Evolutionary conservation across 345 rosid species (phyloP), one percentile per base, ranked within the genome.

Genomic region (Gossypium australe): DNA sequence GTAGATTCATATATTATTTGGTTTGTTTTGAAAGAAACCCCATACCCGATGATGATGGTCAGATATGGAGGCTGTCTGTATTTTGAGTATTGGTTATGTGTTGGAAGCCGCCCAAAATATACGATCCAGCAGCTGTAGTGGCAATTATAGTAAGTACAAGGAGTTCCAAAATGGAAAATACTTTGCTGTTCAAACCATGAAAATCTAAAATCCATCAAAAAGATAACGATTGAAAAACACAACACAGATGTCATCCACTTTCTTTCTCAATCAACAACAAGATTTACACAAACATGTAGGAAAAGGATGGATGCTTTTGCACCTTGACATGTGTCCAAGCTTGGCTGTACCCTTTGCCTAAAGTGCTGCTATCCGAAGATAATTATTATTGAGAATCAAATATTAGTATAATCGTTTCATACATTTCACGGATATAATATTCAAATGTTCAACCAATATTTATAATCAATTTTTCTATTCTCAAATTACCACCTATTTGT

Each of bases 21-120:
- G 72, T 77, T 29, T 62, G 78, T 48, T 63, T 74, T 53, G 14
- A 81, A 79, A 80, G 89, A 78, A 80, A 77, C 84, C 82, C 81
- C 85, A 51, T 48, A 84, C 80, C 82, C n/a, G 48, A 38, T 63
- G 18, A 71, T 68, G 29, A 71, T 65, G 71, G 10, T 7, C 13
- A 43, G 8, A 41, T 9, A 62, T 34, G 67, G 67, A 62, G 76
- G 41, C 29, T 76, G 81, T 75, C 34, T 75, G 38, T 34, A 34
- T 34, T 34, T 34, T 34, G 38, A 34, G 38, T 34, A 34, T 34
- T 34, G 12, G 52, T 66, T 66, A 66, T 66, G 41, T 4, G 41
- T 27, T 60, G 18, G 56, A 14, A 49, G 70, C 70, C 65, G 68
- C 66, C 76, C 57, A 14, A 45, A 12, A 20, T 14, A 38, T 45